Conservation (phyloP, 2,329 filamentous ascomycete species). For the Drechslerella dactyloides region DNA sequence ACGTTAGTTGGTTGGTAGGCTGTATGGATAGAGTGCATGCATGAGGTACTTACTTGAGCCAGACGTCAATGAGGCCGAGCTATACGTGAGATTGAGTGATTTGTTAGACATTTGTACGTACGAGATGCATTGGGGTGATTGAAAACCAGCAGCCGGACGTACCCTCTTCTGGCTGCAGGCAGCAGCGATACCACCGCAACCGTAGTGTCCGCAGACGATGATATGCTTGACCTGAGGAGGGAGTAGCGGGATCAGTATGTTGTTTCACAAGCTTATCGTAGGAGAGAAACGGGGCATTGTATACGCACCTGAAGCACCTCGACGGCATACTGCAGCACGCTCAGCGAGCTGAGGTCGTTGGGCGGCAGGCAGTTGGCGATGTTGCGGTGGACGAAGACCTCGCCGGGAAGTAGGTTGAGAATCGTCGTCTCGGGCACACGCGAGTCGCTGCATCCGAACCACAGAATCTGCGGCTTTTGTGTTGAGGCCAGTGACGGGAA, state of each 20-base stretch:
- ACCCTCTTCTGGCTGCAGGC: conserved; percentile 61
- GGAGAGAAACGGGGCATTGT: background rate
- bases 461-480: conserved; percentile 66
- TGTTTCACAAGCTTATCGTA: background rate
- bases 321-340: conserved; percentile 82
- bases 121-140: background rate
- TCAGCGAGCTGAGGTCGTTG: conserved; percentile 75
- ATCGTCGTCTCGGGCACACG: conserved; percentile 84
- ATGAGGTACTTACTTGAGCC: conserved; percentile 61
- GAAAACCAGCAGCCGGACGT: conserved; percentile 8
- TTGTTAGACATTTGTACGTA: conserved; percentile 1
- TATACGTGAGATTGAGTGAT: conserved; percentile 7
- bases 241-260: background rate
- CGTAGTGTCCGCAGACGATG: conserved; percentile 72
- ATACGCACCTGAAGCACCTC: conserved; percentile 67
- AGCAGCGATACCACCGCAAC: conserved; percentile 71
- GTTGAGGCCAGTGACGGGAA: conserved; percentile 54
- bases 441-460: conserved; percentile 87
- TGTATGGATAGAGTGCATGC: background rate
- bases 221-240: conserved; percentile 67
- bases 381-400: conserved; percentile 89
- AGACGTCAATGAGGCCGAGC: conserved; percentile 67
- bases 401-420: conserved; percentile 77
- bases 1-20: background rate
- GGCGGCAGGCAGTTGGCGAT: conserved; percentile 82